These are phyloP conservation scores for Talaromyces islandicus DNA, from an alignment of 2,329 filamentous ascomycete genomes.

Conservation along the genomic window DNA sequence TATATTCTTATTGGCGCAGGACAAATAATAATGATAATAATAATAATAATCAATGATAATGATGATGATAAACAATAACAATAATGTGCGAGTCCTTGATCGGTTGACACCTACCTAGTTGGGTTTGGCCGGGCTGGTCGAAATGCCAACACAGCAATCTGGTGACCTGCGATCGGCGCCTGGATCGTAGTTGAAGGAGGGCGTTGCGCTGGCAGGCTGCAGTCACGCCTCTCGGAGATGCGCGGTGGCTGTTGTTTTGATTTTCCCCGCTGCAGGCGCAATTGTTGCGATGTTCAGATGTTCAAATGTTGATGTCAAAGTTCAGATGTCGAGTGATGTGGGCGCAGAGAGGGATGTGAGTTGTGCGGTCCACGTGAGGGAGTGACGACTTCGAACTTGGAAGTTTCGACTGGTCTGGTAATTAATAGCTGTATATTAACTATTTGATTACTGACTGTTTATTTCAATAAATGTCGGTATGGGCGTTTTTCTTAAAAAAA, in stretches of 20 bases:
- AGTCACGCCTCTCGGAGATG: not conserved
- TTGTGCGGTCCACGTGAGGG: not conserved
- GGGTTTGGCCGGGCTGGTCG: not conserved
- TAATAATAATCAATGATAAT: not conserved
- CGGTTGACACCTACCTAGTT: not conserved
- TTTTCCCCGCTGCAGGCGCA: not conserved
- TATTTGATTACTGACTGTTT: not conserved
- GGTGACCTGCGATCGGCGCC: slow-evolving; percentile 4
- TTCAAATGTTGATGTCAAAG: not conserved
- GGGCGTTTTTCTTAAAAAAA: not conserved
- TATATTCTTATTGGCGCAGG: not conserved
- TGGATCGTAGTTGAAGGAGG: not conserved
- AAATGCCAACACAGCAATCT: slow-evolving; percentile 11
- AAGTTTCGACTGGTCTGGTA: not conserved
- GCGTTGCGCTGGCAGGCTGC: not conserved
- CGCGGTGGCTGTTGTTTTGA: not conserved
- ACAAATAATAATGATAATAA: not conserved
- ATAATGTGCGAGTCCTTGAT: not conserved
- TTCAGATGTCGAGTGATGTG: not conserved
- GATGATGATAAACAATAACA: not conserved
- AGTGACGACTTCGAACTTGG: not conserved
- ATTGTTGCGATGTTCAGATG: not conserved
- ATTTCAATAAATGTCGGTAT: not conserved
- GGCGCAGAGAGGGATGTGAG: not conserved
- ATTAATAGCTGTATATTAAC: not conserved